These are phyloP conservation scores for Fusarium dlaminii DNA, from an alignment of 2,329 filamentous ascomycete species.

Conservation along the genomic window DNA sequence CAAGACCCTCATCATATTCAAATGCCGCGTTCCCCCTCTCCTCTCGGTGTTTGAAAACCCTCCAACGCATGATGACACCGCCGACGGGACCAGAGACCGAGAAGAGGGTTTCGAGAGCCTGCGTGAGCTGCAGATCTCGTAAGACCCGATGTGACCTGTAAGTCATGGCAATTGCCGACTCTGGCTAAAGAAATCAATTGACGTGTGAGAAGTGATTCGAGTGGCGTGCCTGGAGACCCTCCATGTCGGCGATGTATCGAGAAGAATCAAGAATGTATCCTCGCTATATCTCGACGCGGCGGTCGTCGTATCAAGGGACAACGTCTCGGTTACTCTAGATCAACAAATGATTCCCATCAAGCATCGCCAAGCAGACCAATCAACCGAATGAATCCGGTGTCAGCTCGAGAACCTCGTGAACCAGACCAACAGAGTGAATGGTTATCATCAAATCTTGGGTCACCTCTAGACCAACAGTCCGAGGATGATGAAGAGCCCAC, in stretches of 20 bases:
- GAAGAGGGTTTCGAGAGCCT: conserved; percentile 33
- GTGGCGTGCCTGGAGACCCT: conserved; percentile 47
- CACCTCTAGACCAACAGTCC: conserved; percentile 15
- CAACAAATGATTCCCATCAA: background rate
- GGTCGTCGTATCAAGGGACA: conserved; percentile 48
- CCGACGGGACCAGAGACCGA: conserved; percentile 20
- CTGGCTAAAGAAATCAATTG: background rate
- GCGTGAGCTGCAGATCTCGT: conserved; percentile 27
- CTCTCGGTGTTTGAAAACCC: conserved; percentile 16
- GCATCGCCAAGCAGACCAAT: background rate
- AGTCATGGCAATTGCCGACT: background rate
- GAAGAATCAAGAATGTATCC: conserved; percentile 50
- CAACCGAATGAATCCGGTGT: background rate
- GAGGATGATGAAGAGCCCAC: conserved; percentile 11
- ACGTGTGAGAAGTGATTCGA: conserved; percentile 41
- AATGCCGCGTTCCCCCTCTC: conserved; percentile 8
- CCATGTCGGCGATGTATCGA: conserved; percentile 53
- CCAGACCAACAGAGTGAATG: conserved; percentile 22
- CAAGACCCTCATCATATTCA: background rate
- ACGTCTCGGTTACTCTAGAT: background rate
- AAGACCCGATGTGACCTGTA: conserved; percentile 36
- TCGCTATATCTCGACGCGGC: conserved; percentile 53
- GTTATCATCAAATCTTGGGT: conserved; percentile 25
- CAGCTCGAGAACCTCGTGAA: background rate
- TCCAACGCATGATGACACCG: background rate